A percentile compares a stretch with the other conserved stretches of the same genome.
phyloP scores from a whole-genome alignment of 257 asterid species.

The Oldenlandia corymbosa region DNA sequence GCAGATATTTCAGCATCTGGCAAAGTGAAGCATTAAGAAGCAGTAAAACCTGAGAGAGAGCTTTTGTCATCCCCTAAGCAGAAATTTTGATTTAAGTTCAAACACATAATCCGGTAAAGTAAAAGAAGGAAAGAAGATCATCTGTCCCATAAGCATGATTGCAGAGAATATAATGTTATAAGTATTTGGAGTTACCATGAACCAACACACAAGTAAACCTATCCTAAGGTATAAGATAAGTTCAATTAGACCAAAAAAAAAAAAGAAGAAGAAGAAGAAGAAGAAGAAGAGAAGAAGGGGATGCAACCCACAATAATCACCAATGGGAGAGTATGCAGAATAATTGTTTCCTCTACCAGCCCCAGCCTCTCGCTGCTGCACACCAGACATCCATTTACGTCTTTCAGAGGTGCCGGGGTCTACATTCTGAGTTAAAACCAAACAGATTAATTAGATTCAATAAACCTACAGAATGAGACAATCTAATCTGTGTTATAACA shows the following conservation, averaged over 20 bases:
- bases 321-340: conserved; percentile 27
- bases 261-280: no score
- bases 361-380: conserved; percentile 38
- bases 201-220: neutral
- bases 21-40: neutral
- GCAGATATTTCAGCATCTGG: neutral
- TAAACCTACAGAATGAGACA: no score
- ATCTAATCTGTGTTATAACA: neutral
- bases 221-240: neutral
- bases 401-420: conserved; percentile 17
- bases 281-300: no score
- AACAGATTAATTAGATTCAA: conserved; percentile 2
- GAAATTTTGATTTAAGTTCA: no score
- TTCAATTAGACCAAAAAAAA: neutral
- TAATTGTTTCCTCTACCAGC: conserved; percentile 27
- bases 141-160: neutral
- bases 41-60: neutral
- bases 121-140: neutral
- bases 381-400: conserved; percentile 24
- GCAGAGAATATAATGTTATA: neutral
- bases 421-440: conserved; percentile 28
- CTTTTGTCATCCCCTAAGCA: neutral
- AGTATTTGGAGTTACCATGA: neutral
- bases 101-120: neutral
- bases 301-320: neutral